phyloP scores from a whole-genome alignment of 2,329 filamentous ascomycete species.

The Xylariaceae sp. region DNA sequence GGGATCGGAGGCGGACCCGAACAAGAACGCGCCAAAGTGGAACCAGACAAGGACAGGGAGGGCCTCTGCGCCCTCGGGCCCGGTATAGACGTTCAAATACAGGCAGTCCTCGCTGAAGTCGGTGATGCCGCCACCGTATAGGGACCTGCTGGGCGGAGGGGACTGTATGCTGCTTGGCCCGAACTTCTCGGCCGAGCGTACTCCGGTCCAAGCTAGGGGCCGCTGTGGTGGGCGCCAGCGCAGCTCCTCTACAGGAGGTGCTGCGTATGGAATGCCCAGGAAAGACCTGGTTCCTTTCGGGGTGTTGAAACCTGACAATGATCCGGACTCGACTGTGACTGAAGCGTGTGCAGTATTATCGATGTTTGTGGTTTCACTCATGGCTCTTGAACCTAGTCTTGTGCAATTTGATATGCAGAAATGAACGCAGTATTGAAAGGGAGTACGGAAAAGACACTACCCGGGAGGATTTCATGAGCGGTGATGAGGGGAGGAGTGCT shows the following conservation, averaged over 20 bases:
- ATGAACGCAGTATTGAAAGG: too few species aligned
- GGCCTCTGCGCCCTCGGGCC: neutral
- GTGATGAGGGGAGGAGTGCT: too few species aligned
- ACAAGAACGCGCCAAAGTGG: conserved; percentile 1
- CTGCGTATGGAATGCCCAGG: conserved; percentile 47
- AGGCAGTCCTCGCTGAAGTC: conserved; percentile 1
- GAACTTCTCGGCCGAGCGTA: conserved; percentile 29
- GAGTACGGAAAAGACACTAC: too few species aligned
- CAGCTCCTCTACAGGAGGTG: conserved; percentile 32
- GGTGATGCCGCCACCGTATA: conserved; percentile 24
- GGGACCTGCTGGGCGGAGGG: conserved; percentile 33
- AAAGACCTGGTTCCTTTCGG: too few species aligned
- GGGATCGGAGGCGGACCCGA: neutral
- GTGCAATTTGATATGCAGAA: too few species aligned
- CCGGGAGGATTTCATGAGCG: too few species aligned
- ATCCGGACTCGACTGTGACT: too few species aligned
- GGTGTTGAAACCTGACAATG: too few species aligned
- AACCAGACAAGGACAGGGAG: conserved; percentile 1
- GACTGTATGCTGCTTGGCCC: conserved; percentile 32
- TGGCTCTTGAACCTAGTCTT: too few species aligned
- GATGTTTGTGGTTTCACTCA: too few species aligned
- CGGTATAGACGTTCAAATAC: conserved; percentile 2
- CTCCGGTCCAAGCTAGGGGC: conserved; percentile 8
- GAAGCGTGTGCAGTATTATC: too few species aligned
- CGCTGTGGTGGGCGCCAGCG: conserved; percentile 41